Evolutionary conservation across 345 rosid genomes (phyloP).

Genomic region (Limnanthes douglasii): DNA sequence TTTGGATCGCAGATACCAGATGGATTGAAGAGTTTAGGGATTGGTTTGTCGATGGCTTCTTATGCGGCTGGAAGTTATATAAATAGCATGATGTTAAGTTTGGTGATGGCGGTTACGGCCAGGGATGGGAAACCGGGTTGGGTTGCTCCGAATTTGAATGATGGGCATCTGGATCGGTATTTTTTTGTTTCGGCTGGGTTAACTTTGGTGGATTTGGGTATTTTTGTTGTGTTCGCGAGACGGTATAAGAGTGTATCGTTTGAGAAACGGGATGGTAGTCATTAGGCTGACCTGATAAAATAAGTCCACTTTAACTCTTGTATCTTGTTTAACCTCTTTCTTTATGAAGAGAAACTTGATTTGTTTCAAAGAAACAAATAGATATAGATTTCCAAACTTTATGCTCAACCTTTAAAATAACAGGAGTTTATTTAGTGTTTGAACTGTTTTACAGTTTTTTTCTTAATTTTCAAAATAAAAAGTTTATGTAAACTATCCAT

Average conservation of each 20-base stretch:
- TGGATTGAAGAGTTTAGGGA: constrained; percentile 21
- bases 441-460: too few species aligned
- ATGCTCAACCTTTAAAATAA: too few species aligned
- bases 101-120: constrained; percentile 15
- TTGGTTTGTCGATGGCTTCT: constrained; percentile 20
- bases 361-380: too few species aligned
- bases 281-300: too few species aligned
- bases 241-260: constrained; percentile 8
- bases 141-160: constrained; percentile 21
- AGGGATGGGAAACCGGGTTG: constrained; percentile 18
- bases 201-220: constrained; percentile 7
- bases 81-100: constrained; percentile 12
- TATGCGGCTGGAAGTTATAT: constrained; percentile 15
- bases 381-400: too few species aligned
- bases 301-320: too few species aligned
- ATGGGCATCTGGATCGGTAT: constrained; percentile 22
- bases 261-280: constrained; percentile 9
- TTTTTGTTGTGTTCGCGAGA: constrained; percentile 6
- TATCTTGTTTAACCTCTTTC: too few species aligned
- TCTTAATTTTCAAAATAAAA: too few species aligned
- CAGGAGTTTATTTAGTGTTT: too few species aligned
- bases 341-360: too few species aligned
- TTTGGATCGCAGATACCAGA: constrained; percentile 18
- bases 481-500: too few species aligned
- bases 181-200: constrained; percentile 20